Conservation (phyloP, 257 asterid species). For the Solanum tarapatanum region DNA sequence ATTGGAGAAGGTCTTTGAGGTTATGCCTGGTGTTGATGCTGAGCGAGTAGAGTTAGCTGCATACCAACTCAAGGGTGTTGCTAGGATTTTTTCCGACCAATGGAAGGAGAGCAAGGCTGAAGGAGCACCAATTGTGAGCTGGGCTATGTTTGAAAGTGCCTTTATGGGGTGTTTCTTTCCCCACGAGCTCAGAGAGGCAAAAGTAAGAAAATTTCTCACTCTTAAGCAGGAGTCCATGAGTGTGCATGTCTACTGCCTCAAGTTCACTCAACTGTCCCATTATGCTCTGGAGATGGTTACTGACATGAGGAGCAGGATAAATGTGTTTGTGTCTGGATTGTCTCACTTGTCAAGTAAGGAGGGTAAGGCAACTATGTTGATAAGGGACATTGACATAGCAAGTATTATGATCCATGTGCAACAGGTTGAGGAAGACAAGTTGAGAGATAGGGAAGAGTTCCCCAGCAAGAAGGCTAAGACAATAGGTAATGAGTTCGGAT, state of each 20-base stretch:
- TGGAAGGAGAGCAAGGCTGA: not conserved
- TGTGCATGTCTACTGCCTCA: not conserved
- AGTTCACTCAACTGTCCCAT: not conserved
- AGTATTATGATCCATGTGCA: not conserved
- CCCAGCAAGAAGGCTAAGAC: not conserved
- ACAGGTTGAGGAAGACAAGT: no score
- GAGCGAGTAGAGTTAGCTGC: not conserved
- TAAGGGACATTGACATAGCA: not conserved
- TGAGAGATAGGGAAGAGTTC: not conserved
- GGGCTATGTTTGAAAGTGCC: not conserved
- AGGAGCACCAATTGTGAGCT: not conserved
- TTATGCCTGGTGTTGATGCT: no score
- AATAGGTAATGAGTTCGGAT: not conserved
- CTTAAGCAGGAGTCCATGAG: not conserved
- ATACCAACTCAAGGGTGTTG: not conserved
- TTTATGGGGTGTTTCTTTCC: not conserved
- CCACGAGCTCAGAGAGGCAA: not conserved
- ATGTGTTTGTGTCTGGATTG: not conserved
- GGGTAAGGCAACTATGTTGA: not conserved
- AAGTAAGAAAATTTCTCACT: not conserved
- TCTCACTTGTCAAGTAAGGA: not conserved
- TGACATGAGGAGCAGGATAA: not conserved
- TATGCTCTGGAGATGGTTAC: not conserved
- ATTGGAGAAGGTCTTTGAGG: not conserved
- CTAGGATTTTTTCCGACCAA: not conserved